Evolutionary conservation across 1,284 basidiomycete genomes (phyloP).

Genomic region (Cutaneotrichosporon cutaneum): DNA sequence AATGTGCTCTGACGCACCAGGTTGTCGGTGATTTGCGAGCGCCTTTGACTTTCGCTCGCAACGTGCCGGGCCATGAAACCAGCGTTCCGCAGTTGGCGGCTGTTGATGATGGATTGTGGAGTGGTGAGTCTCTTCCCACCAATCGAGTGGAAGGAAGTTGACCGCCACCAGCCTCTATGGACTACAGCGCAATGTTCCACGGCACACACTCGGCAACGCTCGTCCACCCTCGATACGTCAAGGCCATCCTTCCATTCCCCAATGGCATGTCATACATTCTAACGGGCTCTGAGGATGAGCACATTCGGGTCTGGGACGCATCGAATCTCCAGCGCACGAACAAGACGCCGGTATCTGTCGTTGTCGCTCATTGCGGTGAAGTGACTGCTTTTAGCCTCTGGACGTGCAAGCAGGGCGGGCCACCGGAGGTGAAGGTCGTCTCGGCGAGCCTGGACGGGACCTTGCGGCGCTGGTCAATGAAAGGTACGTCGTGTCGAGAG

Average conservation of each 20-base stretch:
- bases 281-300: conserved; percentile 72
- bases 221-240: conserved; percentile 66
- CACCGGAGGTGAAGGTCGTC: conserved; percentile 61
- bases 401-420: conserved; percentile 58
- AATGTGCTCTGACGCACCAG: not conserved
- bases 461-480: conserved; percentile 73
- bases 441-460: conserved; percentile 81
- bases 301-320: conserved; percentile 65
- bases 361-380: conserved; percentile 85
- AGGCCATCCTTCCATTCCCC: conserved; percentile 67
- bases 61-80: conserved; percentile 54
- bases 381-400: conserved; percentile 72
- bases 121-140: conserved; percentile 59
- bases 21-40: conserved; percentile 32
- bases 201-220: conserved; percentile 51
- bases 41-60: conserved; percentile 27
- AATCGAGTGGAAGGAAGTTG: not conserved
- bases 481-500: conserved; percentile 57
- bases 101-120: conserved; percentile 73
- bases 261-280: conserved; percentile 60
- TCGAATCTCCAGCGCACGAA: conserved; percentile 22
- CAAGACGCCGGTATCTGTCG: conserved; percentile 56
- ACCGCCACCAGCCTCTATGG: conserved; percentile 71
- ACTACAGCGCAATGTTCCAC: conserved; percentile 72
- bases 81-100: conserved; percentile 62